Evolutionary conservation across 2,329 filamentous ascomycete genomes (phyloP).

Genomic region (Neospermospora avenae): DNA sequence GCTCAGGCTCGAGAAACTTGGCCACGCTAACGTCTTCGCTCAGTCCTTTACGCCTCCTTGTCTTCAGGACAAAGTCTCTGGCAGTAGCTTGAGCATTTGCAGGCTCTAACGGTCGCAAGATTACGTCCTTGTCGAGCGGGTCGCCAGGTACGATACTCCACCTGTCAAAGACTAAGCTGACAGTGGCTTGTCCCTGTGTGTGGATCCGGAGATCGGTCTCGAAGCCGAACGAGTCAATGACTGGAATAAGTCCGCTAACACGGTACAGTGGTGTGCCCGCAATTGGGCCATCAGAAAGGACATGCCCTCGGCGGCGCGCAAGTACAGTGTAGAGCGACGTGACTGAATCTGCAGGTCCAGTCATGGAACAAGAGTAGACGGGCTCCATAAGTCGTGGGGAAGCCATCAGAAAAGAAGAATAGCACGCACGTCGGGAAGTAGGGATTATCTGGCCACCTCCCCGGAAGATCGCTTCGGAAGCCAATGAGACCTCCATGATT

Average conservation of each 20-base stretch:
- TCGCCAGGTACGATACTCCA: conserved; percentile 97
- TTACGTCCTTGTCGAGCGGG: conserved; percentile 83
- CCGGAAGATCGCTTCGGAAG: conserved; percentile 86
- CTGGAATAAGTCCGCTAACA: conserved; percentile 85
- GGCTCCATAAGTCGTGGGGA: conserved; percentile 96
- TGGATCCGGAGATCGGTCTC: conserved; percentile 96
- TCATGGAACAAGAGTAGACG: conserved; percentile 88
- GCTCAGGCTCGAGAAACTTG: conserved; percentile 93
- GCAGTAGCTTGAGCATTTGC: conserved; percentile 86
- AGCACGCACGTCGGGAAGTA: conserved; percentile 86
- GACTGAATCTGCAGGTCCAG: conserved; percentile 84
- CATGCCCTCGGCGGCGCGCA: conserved; percentile 83
- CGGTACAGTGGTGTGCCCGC: conserved; percentile 92
- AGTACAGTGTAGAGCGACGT: conserved; percentile 89
- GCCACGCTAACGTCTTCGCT: conserved; percentile 94
- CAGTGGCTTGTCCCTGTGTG: conserved; percentile 86
- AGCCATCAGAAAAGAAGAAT: conserved; percentile 95
- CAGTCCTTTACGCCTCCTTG: conserved; percentile 84
- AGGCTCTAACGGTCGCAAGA: conserved; percentile 80
- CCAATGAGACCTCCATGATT: conserved; percentile 84
- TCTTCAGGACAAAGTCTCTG: conserved; percentile 95
- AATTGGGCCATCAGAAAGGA: conserved; percentile 89
- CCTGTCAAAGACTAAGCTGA: conserved; percentile 89
- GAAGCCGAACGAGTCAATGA: conserved; percentile 97
- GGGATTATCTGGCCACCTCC: conserved; percentile 97